Base-by-base conservation (phyloP, 2,329 filamentous ascomycete genomes). In the Fusarium coicis region DNA sequence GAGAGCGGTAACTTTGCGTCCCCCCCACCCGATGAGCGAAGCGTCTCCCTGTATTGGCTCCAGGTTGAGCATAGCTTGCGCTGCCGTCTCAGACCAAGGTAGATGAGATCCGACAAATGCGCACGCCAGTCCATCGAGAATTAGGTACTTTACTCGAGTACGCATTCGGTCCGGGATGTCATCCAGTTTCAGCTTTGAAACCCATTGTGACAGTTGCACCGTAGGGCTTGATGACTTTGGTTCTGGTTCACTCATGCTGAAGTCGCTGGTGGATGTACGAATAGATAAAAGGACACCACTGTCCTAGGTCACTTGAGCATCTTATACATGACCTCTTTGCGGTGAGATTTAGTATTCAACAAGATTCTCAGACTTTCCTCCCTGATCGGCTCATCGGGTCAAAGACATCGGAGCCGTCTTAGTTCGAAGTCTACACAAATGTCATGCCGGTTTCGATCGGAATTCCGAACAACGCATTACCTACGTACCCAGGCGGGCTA, bases 61-160 rank as follows among this genome's bases (percentile, higher is more conserved):
- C 7, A 62, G 53, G 10, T 32, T 62, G 18, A 62, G 26, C 26
- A 62, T 58, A 7, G 59, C 53, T 2, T 26, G 53, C 56, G 18
- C 32, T 62, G 59, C 59, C 32, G 39, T 62, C 40, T 62, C 32
- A 4, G 59, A 62, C 39, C 59, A 62, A 26, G 59, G 40, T 4
- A 62, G 53, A 26, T 62, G 59, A 23, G 59, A 62, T 26, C 59
- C 59, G 16, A 62, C 53, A 12, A 62, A 62, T 6, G 53, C 59
- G 21, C 59, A 62, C 9, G 39, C 53, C 12, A 62, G 14, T 5
- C 39, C 39, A 44, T 62, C 59, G 21, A 62, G 59, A n/a, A 62
- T 59, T 14, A 59, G 32, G 32, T 59, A 37, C 14, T 62, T 62
- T 32, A 40, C 21, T 32, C 59, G 53, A 28, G 53, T 46, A 21